Percentiles rank a stretch among this genome's conserved stretches.
phyloP scores from a whole-genome alignment of 1,284 basidiomycete species.

The Puccinia coronata region DNA sequence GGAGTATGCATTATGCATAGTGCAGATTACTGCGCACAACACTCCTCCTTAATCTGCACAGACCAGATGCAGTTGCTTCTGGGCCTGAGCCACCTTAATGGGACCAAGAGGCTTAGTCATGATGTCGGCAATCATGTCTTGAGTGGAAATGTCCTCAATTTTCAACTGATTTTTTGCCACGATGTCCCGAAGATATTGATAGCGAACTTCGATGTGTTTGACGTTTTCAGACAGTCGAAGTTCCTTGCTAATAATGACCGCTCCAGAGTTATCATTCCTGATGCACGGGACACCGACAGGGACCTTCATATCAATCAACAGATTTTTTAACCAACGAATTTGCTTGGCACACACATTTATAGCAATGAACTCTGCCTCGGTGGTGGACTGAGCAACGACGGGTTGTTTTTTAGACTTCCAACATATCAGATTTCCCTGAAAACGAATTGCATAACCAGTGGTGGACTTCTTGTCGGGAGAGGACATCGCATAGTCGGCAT shows the following conservation, averaged over 20 bases:
- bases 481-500: slow-evolving; percentile 8
- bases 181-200: neutral
- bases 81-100: too few relatives aligned
- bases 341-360: slow-evolving; percentile 1
- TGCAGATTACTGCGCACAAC: too few relatives aligned
- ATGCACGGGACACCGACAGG: neutral
- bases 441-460: neutral
- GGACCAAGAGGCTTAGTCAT: too few relatives aligned
- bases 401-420: slow-evolving; percentile 36
- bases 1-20: too few relatives aligned
- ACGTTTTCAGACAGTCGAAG: neutral
- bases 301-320: neutral
- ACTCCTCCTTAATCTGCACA: too few relatives aligned
- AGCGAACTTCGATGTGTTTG: slow-evolving; percentile 1
- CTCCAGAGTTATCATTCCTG: neutral
- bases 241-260: neutral
- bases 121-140: too few relatives aligned
- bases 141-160: too few relatives aligned
- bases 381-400: too few relatives aligned
- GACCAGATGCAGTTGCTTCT: too few relatives aligned
- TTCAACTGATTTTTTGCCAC: neutral
- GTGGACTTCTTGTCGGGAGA: neutral
- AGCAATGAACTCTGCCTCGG: slow-evolving; percentile 5
- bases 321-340: slow-evolving; percentile 3
- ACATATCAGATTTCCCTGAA: neutral